A percentile compares a stretch with the other conserved stretches of the same genome.
Evolutionary conservation across 2,329 filamentous ascomycete genomes (phyloP).

Genomic region (Exophiala aquamarina): DNA sequence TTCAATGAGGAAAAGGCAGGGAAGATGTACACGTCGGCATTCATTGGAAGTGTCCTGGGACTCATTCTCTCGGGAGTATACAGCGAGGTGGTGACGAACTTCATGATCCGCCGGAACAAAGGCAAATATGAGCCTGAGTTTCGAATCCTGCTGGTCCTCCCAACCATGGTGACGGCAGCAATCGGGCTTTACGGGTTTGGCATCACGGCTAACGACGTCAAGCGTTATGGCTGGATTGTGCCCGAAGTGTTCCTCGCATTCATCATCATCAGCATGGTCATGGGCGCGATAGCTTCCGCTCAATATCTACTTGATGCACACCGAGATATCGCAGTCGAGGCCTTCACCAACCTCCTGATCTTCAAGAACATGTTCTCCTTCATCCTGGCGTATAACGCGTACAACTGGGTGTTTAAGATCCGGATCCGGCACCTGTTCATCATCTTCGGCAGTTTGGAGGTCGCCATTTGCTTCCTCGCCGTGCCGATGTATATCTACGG

Average conservation of each 20-base stretch:
- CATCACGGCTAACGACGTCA: conserved; percentile 63
- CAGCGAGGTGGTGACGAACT: conserved; percentile 69
- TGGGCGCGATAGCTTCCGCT: conserved; percentile 81
- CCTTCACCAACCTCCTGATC: conserved; percentile 83
- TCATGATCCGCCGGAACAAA: conserved; percentile 70
- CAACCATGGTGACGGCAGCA: conserved; percentile 75
- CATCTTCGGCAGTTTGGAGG: conserved; percentile 72
- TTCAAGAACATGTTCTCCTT: conserved; percentile 97
- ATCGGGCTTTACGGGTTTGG: conserved; percentile 84
- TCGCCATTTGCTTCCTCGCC: conserved; percentile 71
- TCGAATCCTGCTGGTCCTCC: conserved; percentile 76
- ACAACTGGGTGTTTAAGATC: conserved; percentile 70
- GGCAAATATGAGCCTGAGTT: conserved; percentile 93
- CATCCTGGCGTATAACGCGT: conserved; percentile 77
- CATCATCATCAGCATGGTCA: conserved; percentile 86
- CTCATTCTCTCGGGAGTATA: conserved; percentile 73
- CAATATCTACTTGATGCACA: conserved; percentile 93
- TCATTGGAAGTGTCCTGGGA: conserved; percentile 77
- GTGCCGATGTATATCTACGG: conserved; percentile 78
- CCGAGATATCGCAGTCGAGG: conserved; percentile 82
- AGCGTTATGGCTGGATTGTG: conserved; percentile 67
- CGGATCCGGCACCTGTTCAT: conserved; percentile 65
- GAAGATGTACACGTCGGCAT: conserved; percentile 83
- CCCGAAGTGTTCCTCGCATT: conserved; percentile 81
- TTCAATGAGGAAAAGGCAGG: conserved; percentile 80